These are phyloP conservation scores for Zostera marina DNA, from an alignment of 116 monocot species.

Conservation along the genomic window DNA sequence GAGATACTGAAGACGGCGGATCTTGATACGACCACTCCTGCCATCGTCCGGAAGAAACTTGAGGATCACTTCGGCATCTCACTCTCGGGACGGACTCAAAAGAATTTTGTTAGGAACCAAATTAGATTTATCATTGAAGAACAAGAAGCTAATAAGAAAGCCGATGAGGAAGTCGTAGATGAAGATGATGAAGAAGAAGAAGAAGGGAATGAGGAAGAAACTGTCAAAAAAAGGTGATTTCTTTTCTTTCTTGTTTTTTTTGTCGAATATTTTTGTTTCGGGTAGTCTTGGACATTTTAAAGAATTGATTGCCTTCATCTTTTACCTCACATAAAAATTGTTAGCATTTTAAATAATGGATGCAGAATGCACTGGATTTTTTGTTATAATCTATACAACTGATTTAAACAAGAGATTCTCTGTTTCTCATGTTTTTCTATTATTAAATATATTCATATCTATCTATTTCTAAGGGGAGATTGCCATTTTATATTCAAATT, in stretches of 20 bases:
- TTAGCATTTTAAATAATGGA: too few relatives aligned
- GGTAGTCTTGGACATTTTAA: too few relatives aligned
- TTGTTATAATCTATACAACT: too few relatives aligned
- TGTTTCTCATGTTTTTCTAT: not conserved
- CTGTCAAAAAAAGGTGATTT: constrained; percentile 31
- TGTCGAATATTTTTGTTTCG: not conserved
- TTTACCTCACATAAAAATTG: too few relatives aligned
- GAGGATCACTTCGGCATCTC: constrained; percentile 71
- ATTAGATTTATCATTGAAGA: constrained; percentile 54
- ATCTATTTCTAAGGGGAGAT: not conserved
- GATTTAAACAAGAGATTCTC: not conserved
- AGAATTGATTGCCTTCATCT: too few relatives aligned
- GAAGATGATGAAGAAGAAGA: constrained; percentile 10
- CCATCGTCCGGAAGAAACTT: constrained; percentile 46
- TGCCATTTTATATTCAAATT: not conserved
- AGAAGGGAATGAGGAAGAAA: constrained; percentile 22
- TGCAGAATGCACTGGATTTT: too few relatives aligned
- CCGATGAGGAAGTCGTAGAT: constrained; percentile 5
- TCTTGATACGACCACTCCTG: constrained; percentile 62
- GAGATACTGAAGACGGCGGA: constrained; percentile 59
- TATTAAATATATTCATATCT: not conserved
- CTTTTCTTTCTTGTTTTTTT: not conserved
- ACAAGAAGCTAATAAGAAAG: constrained; percentile 2
- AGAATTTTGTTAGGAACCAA: constrained; percentile 77
- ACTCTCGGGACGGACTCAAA: constrained; percentile 34